Base-by-base conservation (phyloP, 2,329 filamentous ascomycete species). In the Daldinia eschscholtzii region DNA sequence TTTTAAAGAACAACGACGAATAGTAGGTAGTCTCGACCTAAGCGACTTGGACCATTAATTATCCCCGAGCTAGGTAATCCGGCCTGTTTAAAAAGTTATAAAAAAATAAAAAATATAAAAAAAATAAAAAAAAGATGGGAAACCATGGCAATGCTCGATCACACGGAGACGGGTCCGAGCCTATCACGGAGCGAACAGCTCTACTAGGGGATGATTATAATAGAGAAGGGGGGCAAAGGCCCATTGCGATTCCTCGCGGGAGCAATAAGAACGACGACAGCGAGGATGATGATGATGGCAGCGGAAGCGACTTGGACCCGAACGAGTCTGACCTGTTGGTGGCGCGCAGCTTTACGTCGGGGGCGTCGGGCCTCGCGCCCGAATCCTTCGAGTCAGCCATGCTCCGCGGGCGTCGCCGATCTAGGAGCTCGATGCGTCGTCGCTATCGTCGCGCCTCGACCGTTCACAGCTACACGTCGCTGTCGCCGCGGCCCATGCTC, bases 361-460 rank as follows among this genome's bases (percentile, higher is more conserved):
- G 75, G 2, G 79, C 76, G 5, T 77, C 80, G 23, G 76, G 81
- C 20, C 76, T 85, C 9, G 82, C 83, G 63, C 81, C 83, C 9
- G 83, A 84, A 68, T 72, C 80, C 2, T 67, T 78, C 44, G 80
- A 82, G 66, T 77, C 80, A 60, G 77, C 81, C 56, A 80, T 84
- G 76, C 76, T 85, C 2, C 74, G 79, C 33, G 79, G 78, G 6
- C 77, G 77, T 6, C 74, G 76, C 10, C 74, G 72, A 44, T 79
- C 76, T 48, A 74, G 76, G 61, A 71, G 68, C 39, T 72, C 64
- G 18, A 48, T 41, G 44, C 23, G 46, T 6, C 62, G 66, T 4
- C 35, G 30, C 3, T 23, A 23, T 23, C 30, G 30, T 10, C 52
- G 61, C 33, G 41, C 42, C 6, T 68, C 70, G 20, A 50, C 41